phyloP scores from a whole-genome alignment of 2,329 filamentous ascomycete genomes.

The Venturia asperata region DNA sequence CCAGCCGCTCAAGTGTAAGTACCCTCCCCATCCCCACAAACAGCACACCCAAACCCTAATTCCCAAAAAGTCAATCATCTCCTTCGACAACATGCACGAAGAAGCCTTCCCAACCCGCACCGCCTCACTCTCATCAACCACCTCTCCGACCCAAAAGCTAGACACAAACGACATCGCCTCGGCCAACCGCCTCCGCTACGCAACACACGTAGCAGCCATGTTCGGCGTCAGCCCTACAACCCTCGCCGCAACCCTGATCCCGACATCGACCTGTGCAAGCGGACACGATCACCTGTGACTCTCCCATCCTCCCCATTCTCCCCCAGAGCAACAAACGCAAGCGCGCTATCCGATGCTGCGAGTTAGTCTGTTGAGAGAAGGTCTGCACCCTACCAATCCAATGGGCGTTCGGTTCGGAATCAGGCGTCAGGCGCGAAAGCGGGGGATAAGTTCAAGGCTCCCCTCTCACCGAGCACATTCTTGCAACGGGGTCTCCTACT shows the following conservation, averaged over 20 bases:
- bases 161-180: slow-evolving; percentile 6
- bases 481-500: too few species aligned
- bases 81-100: slow-evolving; percentile 14
- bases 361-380: too few species aligned
- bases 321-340: too few species aligned
- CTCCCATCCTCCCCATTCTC: too few species aligned
- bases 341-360: too few species aligned
- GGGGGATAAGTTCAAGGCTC: too few species aligned
- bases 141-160: neutral
- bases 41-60: neutral
- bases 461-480: too few species aligned
- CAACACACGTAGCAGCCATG: slow-evolving; percentile 10
- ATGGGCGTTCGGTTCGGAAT: too few species aligned
- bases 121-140: neutral
- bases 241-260: slow-evolving; percentile 5
- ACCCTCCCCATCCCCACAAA: neutral
- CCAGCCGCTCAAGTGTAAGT: slow-evolving; percentile 13
- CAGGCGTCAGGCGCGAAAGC: too few species aligned
- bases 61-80: slow-evolving; percentile 6
- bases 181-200: slow-evolving; percentile 14
- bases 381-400: too few species aligned
- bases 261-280: neutral
- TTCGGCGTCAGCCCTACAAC: slow-evolving; percentile 10
- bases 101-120: neutral
- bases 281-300: neutral